Percentiles rank a stretch among this genome's conserved stretches.
These are phyloP conservation scores for Phaeophleospora eucalypticola DNA, from an alignment of 2,329 filamentous ascomycete species.

Conservation along the genomic window DNA sequence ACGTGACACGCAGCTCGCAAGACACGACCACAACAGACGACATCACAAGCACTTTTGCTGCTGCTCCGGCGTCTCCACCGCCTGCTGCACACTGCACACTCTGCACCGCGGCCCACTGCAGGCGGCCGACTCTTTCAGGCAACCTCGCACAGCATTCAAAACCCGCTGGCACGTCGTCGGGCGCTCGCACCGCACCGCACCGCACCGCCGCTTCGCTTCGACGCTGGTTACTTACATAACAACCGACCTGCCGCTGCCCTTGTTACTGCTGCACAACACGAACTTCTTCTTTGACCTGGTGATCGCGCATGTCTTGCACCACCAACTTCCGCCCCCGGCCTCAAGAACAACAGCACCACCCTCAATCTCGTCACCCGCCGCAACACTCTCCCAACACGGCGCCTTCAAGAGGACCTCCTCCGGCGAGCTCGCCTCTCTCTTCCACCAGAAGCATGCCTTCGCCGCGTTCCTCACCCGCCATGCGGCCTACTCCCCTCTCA, in stretches of 20 bases:
- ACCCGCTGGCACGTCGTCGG: background rate
- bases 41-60: no score
- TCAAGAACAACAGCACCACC: background rate
- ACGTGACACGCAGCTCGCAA: background rate
- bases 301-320: slow-evolving; percentile 5
- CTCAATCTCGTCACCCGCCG: background rate
- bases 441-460: slow-evolving; percentile 30
- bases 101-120: no score
- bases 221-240: background rate
- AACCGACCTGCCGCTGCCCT: background rate
- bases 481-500: slow-evolving; percentile 33
- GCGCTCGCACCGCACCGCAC: background rate
- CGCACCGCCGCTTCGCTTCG: no score
- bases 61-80: background rate
- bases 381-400: background rate
- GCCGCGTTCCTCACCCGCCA: slow-evolving; percentile 30
- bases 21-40: background rate
- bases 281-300: background rate
- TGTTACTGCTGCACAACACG: background rate
- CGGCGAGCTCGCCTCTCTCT: slow-evolving; percentile 3
- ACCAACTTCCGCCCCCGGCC: background rate
- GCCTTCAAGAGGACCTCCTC: background rate
- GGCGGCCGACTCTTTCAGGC: background rate
- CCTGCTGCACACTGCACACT: no score
- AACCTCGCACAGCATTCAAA: background rate